Evolutionary conservation across 2,329 filamentous ascomycete species (phyloP).

Genomic region (Verticillium nonalfalfae): DNA sequence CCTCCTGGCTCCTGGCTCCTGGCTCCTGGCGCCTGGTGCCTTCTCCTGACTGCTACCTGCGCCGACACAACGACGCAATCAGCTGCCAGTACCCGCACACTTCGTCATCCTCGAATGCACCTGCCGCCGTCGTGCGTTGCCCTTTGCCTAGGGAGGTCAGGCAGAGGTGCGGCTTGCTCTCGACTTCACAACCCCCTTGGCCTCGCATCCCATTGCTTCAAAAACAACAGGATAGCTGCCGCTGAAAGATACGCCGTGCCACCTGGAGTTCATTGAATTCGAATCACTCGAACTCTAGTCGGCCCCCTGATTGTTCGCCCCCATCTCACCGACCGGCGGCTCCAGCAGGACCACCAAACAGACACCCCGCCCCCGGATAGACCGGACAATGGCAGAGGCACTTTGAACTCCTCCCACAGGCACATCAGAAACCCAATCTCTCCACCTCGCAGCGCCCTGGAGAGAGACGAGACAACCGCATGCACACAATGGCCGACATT

Average conservation of each 20-base stretch:
- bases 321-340: background rate
- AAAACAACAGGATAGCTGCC: background rate
- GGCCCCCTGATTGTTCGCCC: background rate
- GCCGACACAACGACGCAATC: background rate
- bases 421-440: background rate
- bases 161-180: background rate
- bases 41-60: background rate
- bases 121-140: background rate
- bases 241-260: background rate
- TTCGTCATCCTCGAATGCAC: background rate
- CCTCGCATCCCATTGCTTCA: background rate
- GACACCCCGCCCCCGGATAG: conserved; percentile 4
- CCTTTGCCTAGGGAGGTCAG: too few species aligned
- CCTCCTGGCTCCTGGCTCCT: background rate
- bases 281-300: background rate
- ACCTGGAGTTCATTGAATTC: background rate
- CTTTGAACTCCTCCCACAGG: conserved; percentile 1
- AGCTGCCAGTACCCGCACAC: background rate
- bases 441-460: background rate
- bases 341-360: background rate
- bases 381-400: conserved; percentile 1
- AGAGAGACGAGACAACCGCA: background rate
- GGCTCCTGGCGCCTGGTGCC: background rate
- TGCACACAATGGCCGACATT: conserved; percentile 25
- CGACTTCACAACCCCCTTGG: background rate